Conservation (phyloP, 257 asterid species). For the Lithospermum erythrorhizon region DNA sequence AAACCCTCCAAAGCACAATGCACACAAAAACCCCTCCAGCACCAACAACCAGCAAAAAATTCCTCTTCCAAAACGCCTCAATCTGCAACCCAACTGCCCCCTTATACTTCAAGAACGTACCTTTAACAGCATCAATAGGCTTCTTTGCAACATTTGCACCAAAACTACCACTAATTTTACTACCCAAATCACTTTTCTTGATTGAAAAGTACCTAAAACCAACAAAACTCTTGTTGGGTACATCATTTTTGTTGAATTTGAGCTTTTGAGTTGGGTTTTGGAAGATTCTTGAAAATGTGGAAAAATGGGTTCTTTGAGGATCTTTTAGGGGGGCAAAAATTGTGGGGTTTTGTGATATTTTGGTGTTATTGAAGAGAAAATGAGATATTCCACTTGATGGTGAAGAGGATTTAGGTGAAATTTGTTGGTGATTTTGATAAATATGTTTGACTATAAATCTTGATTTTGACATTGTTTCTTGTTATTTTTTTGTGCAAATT, state of each 20-base stretch:
- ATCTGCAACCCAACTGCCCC: conserved; percentile 67
- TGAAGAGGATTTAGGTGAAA: conserved; percentile 38
- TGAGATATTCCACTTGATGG: conserved; percentile 32
- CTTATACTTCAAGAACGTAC: conserved; percentile 37
- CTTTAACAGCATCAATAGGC: conserved; percentile 34
- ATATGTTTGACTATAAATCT: conserved; percentile 36
- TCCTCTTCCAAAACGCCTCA: conserved; percentile 92
- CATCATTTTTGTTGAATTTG: conserved; percentile 6
- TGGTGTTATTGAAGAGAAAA: conserved; percentile 27
- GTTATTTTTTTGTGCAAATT: no score
- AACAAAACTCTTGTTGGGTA: conserved; percentile 14
- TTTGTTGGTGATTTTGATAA: conserved; percentile 15
- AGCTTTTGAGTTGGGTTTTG: conserved; percentile 18
- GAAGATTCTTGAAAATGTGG: conserved; percentile 23
- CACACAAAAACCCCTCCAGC: conserved; percentile 70
- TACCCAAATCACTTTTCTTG: conserved; percentile 28
- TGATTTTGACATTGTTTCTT: conserved; percentile 58
- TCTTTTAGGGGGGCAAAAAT: conserved; percentile 26
- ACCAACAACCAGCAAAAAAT: conserved; percentile 48
- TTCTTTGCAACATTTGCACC: conserved; percentile 30
- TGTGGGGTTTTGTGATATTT: conserved; percentile 22
- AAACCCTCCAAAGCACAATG: conserved; percentile 77
- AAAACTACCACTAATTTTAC: conserved; percentile 18
- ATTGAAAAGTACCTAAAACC: conserved; percentile 53
- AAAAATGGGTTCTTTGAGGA: conserved; percentile 32